A percentile compares a stretch with the other conserved stretches of the same genome.
phyloP scores from a whole-genome alignment of 169 alveolate genomes.

The Prorocentrum cordatum region DNA sequence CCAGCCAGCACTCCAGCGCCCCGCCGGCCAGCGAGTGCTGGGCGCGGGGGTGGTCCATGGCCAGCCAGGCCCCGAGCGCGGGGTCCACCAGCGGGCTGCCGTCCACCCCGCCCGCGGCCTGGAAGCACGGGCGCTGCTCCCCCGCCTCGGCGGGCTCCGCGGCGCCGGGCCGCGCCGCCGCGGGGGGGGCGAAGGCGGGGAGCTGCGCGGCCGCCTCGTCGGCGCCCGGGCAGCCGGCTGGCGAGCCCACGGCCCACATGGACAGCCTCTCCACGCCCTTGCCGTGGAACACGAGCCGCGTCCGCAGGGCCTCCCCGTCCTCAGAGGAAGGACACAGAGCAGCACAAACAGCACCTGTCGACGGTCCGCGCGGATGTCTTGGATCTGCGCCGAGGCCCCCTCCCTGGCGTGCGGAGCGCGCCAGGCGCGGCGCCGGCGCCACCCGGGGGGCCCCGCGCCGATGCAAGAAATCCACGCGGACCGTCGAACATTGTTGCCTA shows the following conservation, averaged over 20 bases:
- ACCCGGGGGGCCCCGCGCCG: too few species aligned
- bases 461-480: too few species aligned
- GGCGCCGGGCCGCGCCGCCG: not conserved
- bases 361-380: too few species aligned
- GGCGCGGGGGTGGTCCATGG: slow-evolving; percentile 40
- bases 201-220: not conserved
- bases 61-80: slow-evolving; percentile 27
- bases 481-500: too few species aligned
- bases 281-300: not conserved
- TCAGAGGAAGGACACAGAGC: too few species aligned
- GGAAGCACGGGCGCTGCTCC: not conserved
- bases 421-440: too few species aligned
- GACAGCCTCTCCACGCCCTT: not conserved
- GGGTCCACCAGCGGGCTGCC: slow-evolving; percentile 27
- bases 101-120: slow-evolving; percentile 28
- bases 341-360: too few species aligned
- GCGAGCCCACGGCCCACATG: not conserved
- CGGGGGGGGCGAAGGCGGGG: not conserved
- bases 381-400: too few species aligned
- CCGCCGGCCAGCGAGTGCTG: not conserved
- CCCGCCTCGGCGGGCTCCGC: not conserved
- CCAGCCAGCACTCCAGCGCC: not conserved
- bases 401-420: too few species aligned
- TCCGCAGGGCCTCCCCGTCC: slow-evolving; percentile 8
- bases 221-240: not conserved